Conservation (phyloP, 768 basidiomycete species). For the Panellus pusillus region DNA sequence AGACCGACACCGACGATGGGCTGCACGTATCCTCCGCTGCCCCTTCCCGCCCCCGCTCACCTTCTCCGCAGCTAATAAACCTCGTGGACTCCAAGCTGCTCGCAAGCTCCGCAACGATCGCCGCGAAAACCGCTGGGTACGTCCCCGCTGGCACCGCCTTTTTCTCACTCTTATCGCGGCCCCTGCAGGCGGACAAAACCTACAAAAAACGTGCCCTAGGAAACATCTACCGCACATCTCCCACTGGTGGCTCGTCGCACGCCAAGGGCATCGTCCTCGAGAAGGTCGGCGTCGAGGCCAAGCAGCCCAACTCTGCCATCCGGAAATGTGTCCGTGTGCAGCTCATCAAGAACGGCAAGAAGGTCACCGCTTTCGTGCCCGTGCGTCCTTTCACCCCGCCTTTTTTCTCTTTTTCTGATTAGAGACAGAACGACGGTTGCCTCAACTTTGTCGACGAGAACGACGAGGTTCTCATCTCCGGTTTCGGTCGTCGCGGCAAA, state of each 20-base stretch:
- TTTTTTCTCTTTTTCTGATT: constrained; percentile 5
- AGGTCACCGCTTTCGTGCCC: constrained; percentile 99
- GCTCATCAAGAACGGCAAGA: constrained; percentile 99
- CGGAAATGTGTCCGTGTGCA: constrained; percentile 99
- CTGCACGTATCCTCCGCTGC: constrained; percentile 57
- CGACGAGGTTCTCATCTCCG: constrained; percentile 99
- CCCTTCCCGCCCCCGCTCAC: constrained; percentile 8
- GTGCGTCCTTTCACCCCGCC: constrained; percentile 48
- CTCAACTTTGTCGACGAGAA: constrained; percentile 99
- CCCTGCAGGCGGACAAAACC: constrained; percentile 84
- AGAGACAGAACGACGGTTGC: constrained; percentile 86
- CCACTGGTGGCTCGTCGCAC: constrained; percentile 98
- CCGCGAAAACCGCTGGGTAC: constrained; percentile 95
- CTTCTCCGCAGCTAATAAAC: constrained; percentile 81
- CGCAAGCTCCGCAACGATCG: constrained; percentile 96
- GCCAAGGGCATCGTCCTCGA: constrained; percentile 99
- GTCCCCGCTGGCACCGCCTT: constrained; percentile 27
- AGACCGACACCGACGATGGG: constrained; percentile 70
- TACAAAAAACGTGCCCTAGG: constrained; percentile 99
- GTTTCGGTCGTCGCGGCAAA: constrained; percentile 99
- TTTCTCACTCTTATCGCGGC: constrained; percentile 8
- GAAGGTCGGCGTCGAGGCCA: constrained; percentile 99
- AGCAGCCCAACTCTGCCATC: constrained; percentile 99
- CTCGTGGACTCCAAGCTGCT: constrained; percentile 97
- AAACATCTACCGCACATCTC: constrained; percentile 99